Evolutionary conservation across 345 rosid genomes (phyloP), one percentile per base, ranked within the genome.

Genomic region (Citrus maxima): DNA sequence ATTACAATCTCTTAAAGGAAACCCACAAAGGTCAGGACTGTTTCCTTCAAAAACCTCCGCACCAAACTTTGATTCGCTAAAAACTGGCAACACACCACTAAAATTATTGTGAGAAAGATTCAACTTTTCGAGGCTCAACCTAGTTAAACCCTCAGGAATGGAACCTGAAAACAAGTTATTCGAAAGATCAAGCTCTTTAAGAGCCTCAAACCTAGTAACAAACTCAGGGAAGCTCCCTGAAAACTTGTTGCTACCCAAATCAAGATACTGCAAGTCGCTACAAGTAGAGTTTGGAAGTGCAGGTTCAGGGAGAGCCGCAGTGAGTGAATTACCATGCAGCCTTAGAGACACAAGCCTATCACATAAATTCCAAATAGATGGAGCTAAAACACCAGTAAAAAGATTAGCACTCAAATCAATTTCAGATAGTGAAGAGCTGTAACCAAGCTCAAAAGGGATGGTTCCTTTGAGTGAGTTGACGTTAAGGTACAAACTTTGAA

Each of bases 351-450:
- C 87, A 58, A 96, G 93, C 71, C 82, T 82, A 67, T 94, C 98
- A 82, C 99, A 96, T 73, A 94, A 84, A 80, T 96, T 96, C 99
- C 99, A 96, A 24, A 94, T 77, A 4, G 98, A 96, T 28, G 99
- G 97, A 30, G 93, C 87, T 27, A 96, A 81, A 73, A n/a, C 88
- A 51, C 97, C 99, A 80, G 73, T 81, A 70, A 96, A 27, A 63
- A 60, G 34, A 82, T 96, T 96, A 19, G 77, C 79, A 72, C 97
- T 86, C 87, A 96, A 84, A 87, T 96, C 97, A 84, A 96, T 78
- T 63, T 89, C 91, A 75, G 97, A 82, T 10, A 96, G 89, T 34
- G 98, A 88, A 81, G 98, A 84, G 86, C 91, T 83, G 79, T 96
- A 96, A 61, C 98, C 99, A 69, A 96, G 92, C 93, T 96, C 99